phyloP scores from a whole-genome alignment of 495 filamentous ascomycete species.

The Amphirosellinia nigrospora region DNA sequence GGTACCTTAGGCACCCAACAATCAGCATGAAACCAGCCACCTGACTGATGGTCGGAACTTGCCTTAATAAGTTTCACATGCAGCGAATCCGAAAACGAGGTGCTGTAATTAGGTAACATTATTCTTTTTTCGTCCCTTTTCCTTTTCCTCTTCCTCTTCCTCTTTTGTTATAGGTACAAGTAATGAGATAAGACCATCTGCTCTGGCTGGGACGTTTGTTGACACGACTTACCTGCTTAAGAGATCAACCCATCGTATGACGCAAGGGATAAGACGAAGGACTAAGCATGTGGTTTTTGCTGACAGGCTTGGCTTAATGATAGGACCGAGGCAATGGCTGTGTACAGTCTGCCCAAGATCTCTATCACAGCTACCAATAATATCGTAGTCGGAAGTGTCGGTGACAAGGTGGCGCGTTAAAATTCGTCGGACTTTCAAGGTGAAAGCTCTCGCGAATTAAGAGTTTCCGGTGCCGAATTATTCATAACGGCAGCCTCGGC shows the following conservation, averaged over 20 bases:
- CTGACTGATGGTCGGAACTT: conserved; percentile 4
- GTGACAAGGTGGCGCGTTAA: background rate
- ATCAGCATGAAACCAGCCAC: background rate
- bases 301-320: conserved; percentile 8
- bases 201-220: background rate
- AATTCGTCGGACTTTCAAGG: background rate
- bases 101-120: too few species aligned
- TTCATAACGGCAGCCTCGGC: background rate
- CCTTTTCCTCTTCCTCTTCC: too few species aligned
- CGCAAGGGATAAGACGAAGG: background rate
- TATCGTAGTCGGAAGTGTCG: conserved; percentile 12
- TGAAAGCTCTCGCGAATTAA: background rate
- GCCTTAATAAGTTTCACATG: background rate
- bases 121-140: too few species aligned
- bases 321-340: background rate
- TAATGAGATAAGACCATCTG: background rate
- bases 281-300: background rate
- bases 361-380: background rate
- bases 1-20: background rate
- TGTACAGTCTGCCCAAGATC: background rate
- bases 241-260: conserved; percentile 16
- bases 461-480: conserved; percentile 7
- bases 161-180: background rate
- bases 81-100: conserved; percentile 23
- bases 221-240: background rate